Percentiles rank a stretch among this genome's conserved stretches.
phyloP scores from a whole-genome alignment of 1,284 basidiomycete genomes.

The Papiliotrema nemorosa region DNA sequence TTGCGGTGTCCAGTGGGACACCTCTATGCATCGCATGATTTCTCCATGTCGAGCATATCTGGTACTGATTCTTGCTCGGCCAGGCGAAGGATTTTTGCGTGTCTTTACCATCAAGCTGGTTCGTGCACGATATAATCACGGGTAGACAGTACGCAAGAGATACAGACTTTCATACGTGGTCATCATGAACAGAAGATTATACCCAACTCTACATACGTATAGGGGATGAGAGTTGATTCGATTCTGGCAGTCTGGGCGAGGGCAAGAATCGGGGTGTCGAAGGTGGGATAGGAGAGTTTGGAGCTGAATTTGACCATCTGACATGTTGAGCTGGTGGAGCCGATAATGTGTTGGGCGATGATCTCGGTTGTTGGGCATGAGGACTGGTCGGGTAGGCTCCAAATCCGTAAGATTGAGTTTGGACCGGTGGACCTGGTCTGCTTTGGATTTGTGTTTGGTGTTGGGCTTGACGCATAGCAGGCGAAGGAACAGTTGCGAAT shows the following conservation, averaged over 20 bases:
- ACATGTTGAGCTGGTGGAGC: slow-evolving; percentile 17
- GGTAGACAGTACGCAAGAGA: no score
- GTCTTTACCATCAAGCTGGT: no score
- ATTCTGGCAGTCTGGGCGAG: slow-evolving; percentile 8
- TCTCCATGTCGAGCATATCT: no score
- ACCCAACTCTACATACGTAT: slow-evolving; percentile 18
- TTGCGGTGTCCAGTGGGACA: no score
- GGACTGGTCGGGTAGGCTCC: neutral
- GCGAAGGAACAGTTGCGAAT: neutral
- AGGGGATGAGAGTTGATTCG: slow-evolving; percentile 14
- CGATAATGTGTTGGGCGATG: slow-evolving; percentile 13
- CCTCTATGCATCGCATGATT: no score
- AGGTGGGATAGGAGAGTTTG: slow-evolving; percentile 25
- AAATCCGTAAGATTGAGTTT: neutral
- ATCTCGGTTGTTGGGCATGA: neutral
- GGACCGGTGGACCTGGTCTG: neutral
- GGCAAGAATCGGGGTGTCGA: slow-evolving; percentile 21
- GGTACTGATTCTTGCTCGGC: no score
- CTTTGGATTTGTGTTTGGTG: neutral
- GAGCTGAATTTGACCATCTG: slow-evolving; percentile 23
- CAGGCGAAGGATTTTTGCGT: no score
- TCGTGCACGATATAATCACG: no score
- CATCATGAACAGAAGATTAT: no score
- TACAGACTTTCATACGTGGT: no score
- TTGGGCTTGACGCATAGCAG: neutral